These are phyloP conservation scores for Porcisia deanei DNA, from an alignment of 208 protist species.

Conservation along the genomic window DNA sequence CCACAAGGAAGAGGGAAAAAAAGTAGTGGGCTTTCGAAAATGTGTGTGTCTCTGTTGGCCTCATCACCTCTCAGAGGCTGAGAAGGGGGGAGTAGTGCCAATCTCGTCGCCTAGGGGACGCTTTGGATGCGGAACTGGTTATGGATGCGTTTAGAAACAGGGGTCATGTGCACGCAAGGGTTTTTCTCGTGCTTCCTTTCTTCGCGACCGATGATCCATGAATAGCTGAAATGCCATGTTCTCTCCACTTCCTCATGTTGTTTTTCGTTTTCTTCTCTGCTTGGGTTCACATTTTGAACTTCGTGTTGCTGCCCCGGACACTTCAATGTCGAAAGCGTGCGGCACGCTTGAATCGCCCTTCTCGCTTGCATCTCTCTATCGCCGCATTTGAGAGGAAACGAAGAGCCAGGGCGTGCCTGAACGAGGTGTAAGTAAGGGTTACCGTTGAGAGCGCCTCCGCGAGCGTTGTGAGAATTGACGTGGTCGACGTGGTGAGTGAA, in stretches of 20 bases:
- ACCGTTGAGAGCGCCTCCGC: slow-evolving; percentile 35
- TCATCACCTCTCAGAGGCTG: not conserved
- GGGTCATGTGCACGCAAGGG: not conserved
- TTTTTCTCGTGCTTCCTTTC: not conserved
- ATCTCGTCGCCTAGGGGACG: not conserved
- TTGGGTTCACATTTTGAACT: slow-evolving; percentile 1
- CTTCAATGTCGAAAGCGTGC: not conserved
- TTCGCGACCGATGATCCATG: not conserved
- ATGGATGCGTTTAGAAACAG: not conserved
- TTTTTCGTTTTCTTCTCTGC: not conserved
- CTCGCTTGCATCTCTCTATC: not conserved
- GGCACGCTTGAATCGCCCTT: not conserved
- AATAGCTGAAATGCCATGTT: not conserved
- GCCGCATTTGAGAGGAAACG: not conserved
- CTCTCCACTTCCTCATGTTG: not conserved
- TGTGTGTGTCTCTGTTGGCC: not conserved
- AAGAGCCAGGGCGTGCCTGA: slow-evolving; percentile 17
- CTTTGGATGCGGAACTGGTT: not conserved
- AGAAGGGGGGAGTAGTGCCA: not conserved
- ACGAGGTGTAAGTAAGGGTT: slow-evolving; percentile 37
- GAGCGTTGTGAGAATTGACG: slow-evolving; percentile 34
- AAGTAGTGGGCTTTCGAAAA: not conserved
- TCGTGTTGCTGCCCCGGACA: not conserved
- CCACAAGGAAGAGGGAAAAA: not conserved
- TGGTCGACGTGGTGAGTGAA: slow-evolving; percentile 48